Conservation (phyloP, 2,329 filamentous ascomycete species). For the Calonectria pseudoreteaudii region DNA sequence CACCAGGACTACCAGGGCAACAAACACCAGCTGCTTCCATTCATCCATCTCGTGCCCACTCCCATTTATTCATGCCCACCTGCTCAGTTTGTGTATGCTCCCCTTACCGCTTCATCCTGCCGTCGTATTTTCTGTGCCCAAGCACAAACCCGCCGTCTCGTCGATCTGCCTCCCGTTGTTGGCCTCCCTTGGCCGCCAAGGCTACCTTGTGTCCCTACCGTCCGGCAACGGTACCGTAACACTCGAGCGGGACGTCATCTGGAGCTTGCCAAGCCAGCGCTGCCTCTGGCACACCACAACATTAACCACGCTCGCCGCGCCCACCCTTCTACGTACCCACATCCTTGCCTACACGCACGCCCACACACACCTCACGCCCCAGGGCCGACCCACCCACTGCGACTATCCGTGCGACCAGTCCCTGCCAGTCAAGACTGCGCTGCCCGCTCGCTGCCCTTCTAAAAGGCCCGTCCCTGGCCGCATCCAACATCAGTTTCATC, state of each 20-base stretch:
- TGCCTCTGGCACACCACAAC: constrained; percentile 33
- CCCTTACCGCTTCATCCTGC: background rate
- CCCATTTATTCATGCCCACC: constrained; percentile 18
- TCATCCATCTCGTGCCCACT: constrained; percentile 1
- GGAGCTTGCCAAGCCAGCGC: constrained; percentile 33
- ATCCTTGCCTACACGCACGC: constrained; percentile 31
- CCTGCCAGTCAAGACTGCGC: constrained; percentile 37
- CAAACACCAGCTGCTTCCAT: constrained; percentile 1
- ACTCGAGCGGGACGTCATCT: constrained; percentile 43
- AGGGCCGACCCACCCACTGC: constrained; percentile 31
- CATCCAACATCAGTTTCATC: constrained; percentile 35
- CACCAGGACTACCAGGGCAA: background rate
- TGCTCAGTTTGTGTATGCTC: background rate
- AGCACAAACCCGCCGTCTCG: constrained; percentile 9
- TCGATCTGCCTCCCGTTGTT: background rate
- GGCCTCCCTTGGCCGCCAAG: constrained; percentile 16
- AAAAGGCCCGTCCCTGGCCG: constrained; percentile 42
- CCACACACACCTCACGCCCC: constrained; percentile 20
- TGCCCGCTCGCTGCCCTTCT: constrained; percentile 36
- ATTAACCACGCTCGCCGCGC: constrained; percentile 19
- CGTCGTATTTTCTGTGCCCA: background rate
- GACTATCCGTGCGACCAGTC: constrained; percentile 38
- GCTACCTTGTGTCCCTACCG: constrained; percentile 14
- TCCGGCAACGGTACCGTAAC: constrained; percentile 19
- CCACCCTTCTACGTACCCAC: constrained; percentile 23